phyloP scores from a whole-genome alignment of 2,329 filamentous ascomycete species.

The Hymenoscyphus infarciens region DNA sequence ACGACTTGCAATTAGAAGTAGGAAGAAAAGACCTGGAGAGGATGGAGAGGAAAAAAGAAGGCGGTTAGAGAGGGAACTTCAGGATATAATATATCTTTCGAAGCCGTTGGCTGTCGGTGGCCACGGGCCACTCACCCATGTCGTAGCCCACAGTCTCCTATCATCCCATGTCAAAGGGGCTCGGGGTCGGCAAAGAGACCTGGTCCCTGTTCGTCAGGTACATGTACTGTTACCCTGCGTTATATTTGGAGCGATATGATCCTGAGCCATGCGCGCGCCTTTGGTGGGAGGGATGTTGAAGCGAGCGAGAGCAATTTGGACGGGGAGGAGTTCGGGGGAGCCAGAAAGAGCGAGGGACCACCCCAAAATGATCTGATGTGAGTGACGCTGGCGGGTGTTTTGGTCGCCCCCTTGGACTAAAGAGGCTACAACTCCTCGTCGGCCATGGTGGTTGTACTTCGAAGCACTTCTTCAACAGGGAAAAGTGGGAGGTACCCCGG shows the following conservation, averaged over 20 bases:
- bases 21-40: constrained; percentile 28
- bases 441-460: neutral
- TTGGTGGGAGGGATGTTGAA: neutral
- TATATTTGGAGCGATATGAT: constrained; percentile 8
- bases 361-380: neutral
- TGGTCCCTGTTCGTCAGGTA: neutral
- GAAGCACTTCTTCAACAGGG: neutral
- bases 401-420: constrained; percentile 1
- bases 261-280: constrained; percentile 9
- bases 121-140: constrained; percentile 15
- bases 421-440: neutral
- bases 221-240: neutral
- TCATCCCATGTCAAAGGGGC: constrained; percentile 8
- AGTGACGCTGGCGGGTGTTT: neutral
- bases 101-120: constrained; percentile 23
- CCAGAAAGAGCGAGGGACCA: neutral
- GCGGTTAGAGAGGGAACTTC: constrained; percentile 19
- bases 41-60: constrained; percentile 24
- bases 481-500: too few species aligned
- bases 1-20: constrained; percentile 26
- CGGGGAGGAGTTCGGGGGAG: neutral
- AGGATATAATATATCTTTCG: constrained; percentile 28
- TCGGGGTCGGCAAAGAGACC: neutral
- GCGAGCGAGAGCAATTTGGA: constrained; percentile 8
- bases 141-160: constrained; percentile 5